Evolutionary conservation across 805 yeast genomes (phyloP), one percentile per base, ranked within the genome.

Genomic region (Pichia gijzeniarum): DNA sequence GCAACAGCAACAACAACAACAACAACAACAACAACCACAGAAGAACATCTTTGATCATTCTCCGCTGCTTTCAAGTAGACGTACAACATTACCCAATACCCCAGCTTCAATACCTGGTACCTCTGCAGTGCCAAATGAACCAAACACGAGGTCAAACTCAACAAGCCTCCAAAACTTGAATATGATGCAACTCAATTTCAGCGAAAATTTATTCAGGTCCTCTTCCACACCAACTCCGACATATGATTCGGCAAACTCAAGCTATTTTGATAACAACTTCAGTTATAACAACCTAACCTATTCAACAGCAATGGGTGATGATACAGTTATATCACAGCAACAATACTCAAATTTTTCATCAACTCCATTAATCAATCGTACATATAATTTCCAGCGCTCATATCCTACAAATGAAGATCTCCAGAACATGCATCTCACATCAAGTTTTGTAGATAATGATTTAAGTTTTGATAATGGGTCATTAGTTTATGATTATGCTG

Each of bases 361-460:
- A 18, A 43, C 41, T 4, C 41, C 45, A 17, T 25, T 25, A 10
- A 10, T 25, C 10, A 25, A 25, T 25, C 28, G 10, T 25, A 10
- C 28, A 25, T 7, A 25, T 25, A 10, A 10, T 25, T 25, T 25
- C 10, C 28, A 25, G 10, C 6, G 9, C 6, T 25, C 28, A 25
- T 25, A 25, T 25, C 28, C 6, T 25, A 12, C 27, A 20, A 13
- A 20, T 33, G 30, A 33, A 17, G 18, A 22, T 40, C n/a, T n/a
- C n/a, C n/a, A 33, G 2, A 33, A 34, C 13, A 18, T 20, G 19
- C 25, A 41, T 16, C 40, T 35, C 14, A 21, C 40, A 35, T 36
- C 44, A 22, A 44, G 47, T 38, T 48, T 48, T 41, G 45, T 39
- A 5, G 28, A 43, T 36, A 36, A 31, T 21, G 49, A 47, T 38